Conservation (phyloP, 257 asterid genomes). For the Scutellaria galericulata region DNA sequence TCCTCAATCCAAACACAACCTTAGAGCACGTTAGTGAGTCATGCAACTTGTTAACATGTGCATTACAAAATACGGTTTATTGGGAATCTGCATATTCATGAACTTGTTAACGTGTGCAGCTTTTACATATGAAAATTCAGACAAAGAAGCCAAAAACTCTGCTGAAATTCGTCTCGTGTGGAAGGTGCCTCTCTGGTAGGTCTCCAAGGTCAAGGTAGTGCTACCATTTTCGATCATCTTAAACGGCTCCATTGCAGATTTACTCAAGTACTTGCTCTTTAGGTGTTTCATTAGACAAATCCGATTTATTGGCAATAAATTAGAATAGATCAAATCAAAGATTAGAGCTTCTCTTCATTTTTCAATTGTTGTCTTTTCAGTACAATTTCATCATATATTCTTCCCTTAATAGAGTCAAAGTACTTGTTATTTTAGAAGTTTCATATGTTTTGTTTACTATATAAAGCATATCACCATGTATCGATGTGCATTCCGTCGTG, state of each 20-base stretch:
- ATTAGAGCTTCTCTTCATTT: slow-evolving; percentile 34
- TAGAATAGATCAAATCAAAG: slow-evolving; percentile 43
- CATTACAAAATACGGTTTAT: too few relatives aligned
- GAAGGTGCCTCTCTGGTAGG: slow-evolving; percentile 71
- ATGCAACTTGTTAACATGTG: too few relatives aligned
- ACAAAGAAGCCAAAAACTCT: slow-evolving; percentile 63
- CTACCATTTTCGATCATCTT: slow-evolving; percentile 20
- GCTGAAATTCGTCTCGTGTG: slow-evolving; percentile 75
- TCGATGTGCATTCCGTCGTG: too few relatives aligned
- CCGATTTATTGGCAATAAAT: slow-evolving; percentile 42
- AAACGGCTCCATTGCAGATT: slow-evolving; percentile 11
- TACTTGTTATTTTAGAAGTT: slow-evolving; percentile 5
- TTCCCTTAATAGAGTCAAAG: background rate
- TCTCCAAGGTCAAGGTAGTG: slow-evolving; percentile 60
- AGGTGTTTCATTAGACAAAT: slow-evolving; percentile 44
- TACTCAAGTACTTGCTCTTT: slow-evolving; percentile 32
- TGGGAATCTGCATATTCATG: background rate
- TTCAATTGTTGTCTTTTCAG: background rate
- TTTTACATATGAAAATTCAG: slow-evolving; percentile 68
- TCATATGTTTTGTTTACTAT: background rate
- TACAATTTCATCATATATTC: slow-evolving; percentile 22
- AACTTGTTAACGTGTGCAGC: slow-evolving; percentile 51
- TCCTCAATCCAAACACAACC: too few relatives aligned
- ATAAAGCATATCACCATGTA: background rate
- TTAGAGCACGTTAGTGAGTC: too few relatives aligned